A percentile compares a stretch with the other conserved stretches of the same genome.
phyloP scores from a whole-genome alignment of 805 yeast species.

The Suhomyces canberraensis region DNA sequence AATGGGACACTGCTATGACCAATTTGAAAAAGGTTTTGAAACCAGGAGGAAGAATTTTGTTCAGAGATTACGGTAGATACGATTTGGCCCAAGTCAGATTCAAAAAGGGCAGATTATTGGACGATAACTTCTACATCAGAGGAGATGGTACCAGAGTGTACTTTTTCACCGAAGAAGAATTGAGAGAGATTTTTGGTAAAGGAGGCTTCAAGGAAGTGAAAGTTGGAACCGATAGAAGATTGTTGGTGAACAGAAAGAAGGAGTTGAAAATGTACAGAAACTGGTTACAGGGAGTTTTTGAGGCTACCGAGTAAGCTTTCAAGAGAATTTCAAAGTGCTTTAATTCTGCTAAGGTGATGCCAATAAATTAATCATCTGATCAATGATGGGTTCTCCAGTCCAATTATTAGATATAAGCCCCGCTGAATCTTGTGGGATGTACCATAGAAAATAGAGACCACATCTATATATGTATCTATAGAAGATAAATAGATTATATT shows the following conservation, averaged over 20 bases:
- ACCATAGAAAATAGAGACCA: too few species aligned
- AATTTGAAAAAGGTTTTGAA: slow-evolving; percentile 73
- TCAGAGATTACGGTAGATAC: slow-evolving; percentile 93
- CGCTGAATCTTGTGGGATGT: too few species aligned
- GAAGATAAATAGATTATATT: too few species aligned
- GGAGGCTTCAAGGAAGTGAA: slow-evolving; percentile 62
- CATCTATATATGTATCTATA: too few species aligned
- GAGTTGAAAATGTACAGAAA: slow-evolving; percentile 93
- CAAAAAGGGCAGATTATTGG: slow-evolving; percentile 80
- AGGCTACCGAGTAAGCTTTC: slow-evolving; percentile 14
- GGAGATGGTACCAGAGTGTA: slow-evolving; percentile 98
- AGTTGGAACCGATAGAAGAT: slow-evolving; percentile 86
- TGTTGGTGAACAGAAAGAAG: slow-evolving; percentile 88
- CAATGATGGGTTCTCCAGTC: too few species aligned
- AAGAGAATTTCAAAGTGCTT: too few species aligned
- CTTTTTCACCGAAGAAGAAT: slow-evolving; percentile 92
- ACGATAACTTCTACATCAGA: slow-evolving; percentile 91
- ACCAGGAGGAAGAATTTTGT: slow-evolving; percentile 88
- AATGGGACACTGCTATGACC: slow-evolving; percentile 78
- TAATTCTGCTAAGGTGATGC: too few species aligned
- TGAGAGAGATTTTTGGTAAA: slow-evolving; percentile 60
- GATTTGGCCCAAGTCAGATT: slow-evolving; percentile 94
- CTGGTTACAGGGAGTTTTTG: slow-evolving; percentile 93
- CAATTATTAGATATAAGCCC: too few species aligned
- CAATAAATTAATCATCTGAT: not conserved